Base-by-base conservation (phyloP, 345 rosid genomes). In the rapeseed (Brassica napus) region DNA sequence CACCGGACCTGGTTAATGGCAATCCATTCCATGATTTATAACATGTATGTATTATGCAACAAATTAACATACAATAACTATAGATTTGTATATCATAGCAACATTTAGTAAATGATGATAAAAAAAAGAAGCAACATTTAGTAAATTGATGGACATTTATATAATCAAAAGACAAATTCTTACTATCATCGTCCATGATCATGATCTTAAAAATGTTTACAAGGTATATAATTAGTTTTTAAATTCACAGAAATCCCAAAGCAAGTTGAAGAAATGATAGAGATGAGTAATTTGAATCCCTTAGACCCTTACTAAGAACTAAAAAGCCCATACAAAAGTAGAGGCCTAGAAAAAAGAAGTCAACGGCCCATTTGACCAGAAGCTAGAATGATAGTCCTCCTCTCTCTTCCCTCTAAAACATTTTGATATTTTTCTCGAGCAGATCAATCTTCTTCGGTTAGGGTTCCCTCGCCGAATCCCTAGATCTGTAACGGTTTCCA, bases 321-420 rank as follows among this genome's bases (percentile, higher is more conserved):
- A 42, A 42, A 42, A 42, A 42, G 52, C 52, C 52, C n/a, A 44
- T 44, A 11, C 2, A 44, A 44, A 44, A 11, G n/a, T 4, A 10
- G 1, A 44, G 28, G 79, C 72, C 79, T 4, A 30, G 21, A 32
- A 31, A 31, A 39, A 16, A 3, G 0, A 3, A 62, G 65, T 62
- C 44, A 64, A 77, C 59, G 67, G 72, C 67, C 81, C 76, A 78
- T 39, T 37, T 54, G 65, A 77, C 71, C 10, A 11, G 24, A 23
- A 23, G 14, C 10, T 4, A 8, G 12, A 57, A 52, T 21, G 26
- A 47, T 16, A 44, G 69, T 11, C n/a, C 54, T 11, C 54, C 24
- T 23, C 59, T 78, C 81, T 65, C 82, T 78, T 78, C 82, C 62
- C 81, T 72, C 81, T 65, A 32, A 18, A 57, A 72, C 77, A 14